These are phyloP conservation scores for Suhomyces chickasaworum DNA, from an alignment of 1,139 yeast genomes.

Conservation along the genomic window DNA sequence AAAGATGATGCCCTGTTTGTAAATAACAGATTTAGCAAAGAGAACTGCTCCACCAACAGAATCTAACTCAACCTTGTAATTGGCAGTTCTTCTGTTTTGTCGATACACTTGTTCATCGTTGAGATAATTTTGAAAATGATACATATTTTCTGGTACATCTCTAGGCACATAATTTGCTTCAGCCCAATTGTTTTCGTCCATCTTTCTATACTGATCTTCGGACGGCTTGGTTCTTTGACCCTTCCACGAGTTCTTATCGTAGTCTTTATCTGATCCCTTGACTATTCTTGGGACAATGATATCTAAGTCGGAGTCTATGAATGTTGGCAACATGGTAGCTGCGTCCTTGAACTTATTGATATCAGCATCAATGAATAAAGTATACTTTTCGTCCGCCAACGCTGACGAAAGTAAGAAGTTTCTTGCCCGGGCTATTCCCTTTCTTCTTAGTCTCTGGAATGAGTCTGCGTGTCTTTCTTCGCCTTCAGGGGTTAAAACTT, in stretches of 20 bases:
- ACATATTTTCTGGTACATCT: constrained; percentile 33
- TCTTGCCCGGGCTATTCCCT: constrained; percentile 38
- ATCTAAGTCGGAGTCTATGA: constrained; percentile 38
- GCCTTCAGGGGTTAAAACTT: constrained; percentile 23
- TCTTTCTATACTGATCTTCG: constrained; percentile 30
- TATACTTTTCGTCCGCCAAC: constrained; percentile 34
- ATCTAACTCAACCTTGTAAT: constrained; percentile 35
- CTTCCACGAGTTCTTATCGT: constrained; percentile 52
- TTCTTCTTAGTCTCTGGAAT: constrained; percentile 35
- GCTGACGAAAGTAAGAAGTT: constrained; percentile 37
- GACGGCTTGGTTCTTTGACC: constrained; percentile 44
- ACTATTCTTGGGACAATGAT: constrained; percentile 44
- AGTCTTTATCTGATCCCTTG: constrained; percentile 35
- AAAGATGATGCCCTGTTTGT: constrained; percentile 47
- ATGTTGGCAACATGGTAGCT: constrained; percentile 29
- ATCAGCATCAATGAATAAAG: constrained; percentile 51
- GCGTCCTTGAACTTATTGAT: constrained; percentile 31
- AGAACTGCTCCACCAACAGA: constrained; percentile 55
- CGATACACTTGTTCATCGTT: constrained; percentile 21
- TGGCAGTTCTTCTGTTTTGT: constrained; percentile 12
- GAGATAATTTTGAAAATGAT: constrained; percentile 33
- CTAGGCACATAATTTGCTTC: constrained; percentile 41
- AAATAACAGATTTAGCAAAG: constrained; percentile 42
- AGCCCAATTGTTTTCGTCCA: constrained; percentile 37
- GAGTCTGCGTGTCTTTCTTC: constrained; percentile 33